Base-by-base conservation (phyloP, 495 filamentous ascomycete genomes). In the Aspergillus hancockii region DNA sequence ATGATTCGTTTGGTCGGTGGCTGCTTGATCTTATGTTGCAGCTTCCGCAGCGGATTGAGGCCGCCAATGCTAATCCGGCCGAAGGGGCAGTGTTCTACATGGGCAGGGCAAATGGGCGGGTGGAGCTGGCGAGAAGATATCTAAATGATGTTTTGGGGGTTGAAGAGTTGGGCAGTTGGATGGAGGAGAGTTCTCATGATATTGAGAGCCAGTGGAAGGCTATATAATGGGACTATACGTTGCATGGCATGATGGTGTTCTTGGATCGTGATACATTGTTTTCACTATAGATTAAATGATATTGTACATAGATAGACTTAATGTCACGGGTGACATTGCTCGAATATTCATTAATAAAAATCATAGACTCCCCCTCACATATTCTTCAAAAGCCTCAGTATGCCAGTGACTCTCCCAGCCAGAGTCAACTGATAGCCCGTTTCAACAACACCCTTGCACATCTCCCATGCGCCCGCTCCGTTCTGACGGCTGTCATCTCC, bases 381-480 rank as follows among this genome's bases (percentile, higher is more conserved):
- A 65, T 80, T 80, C 49, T 71, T 65, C 59, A 83, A 60, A 55
- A 87, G 69, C 54, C 73, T 72, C 55, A 74, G 50, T 45, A 87
- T 66, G 38, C 84, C 85, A 54, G 55, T 68, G 25, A 81, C 56
- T 60, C 80, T 75, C 43, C 77, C 80, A 49, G 62, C 71, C 47
- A 81, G 60, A 13, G 71, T 77, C 56, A 85, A 67, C 60, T 81
- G 81, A 72, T 89, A 88, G 53, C 84, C 86, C 25, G 85, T 73
- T 73, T 87, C 81, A 28, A 87, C 80, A 52, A 89, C 75, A 9
- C 84, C 86, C 68, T 74, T 81, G 61, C 81, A 83, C 76, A 87
- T 79, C 67, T 80, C 74, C 81, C 81, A 86, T 14, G 79, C 81
- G 36, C 67, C 73, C n/a, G 57, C 59, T 51, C 83, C 88, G 83